phyloP scores from a whole-genome alignment of 305 asterid species.

The Solanum aculeatissimum region DNA sequence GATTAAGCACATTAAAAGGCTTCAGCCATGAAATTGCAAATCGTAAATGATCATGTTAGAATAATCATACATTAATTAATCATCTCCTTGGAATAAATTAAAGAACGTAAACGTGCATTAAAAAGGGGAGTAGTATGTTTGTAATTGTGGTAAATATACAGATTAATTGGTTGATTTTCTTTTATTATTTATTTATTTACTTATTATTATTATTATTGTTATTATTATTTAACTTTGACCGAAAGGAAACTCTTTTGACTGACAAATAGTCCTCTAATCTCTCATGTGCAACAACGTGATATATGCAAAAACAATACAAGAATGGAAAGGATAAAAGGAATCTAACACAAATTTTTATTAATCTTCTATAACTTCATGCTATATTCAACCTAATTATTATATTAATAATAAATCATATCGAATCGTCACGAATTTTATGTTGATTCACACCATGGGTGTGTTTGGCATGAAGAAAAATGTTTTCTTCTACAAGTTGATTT shows the following conservation, averaged over 20 bases:
- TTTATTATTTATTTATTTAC: background rate
- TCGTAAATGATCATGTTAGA: no score
- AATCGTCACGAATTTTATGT: background rate
- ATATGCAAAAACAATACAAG: background rate
- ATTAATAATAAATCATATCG: background rate
- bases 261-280: background rate
- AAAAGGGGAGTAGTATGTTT: background rate
- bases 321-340: no score
- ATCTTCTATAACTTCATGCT: background rate
- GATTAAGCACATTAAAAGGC: no score
- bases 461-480: no score
- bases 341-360: background rate
- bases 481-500: no score
- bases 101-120: background rate
- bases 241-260: background rate
- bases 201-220: background rate
- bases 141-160: background rate
- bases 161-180: background rate
- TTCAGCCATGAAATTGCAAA: no score
- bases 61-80: background rate
- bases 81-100: background rate
- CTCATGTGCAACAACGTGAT: background rate
- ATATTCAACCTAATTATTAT: background rate
- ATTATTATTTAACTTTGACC: background rate
- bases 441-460: background rate